A percentile compares a stretch with the other conserved stretches of the same genome.
Evolutionary conservation across 805 yeast species (phyloP).

Genomic region (Pichia paraexigua): DNA sequence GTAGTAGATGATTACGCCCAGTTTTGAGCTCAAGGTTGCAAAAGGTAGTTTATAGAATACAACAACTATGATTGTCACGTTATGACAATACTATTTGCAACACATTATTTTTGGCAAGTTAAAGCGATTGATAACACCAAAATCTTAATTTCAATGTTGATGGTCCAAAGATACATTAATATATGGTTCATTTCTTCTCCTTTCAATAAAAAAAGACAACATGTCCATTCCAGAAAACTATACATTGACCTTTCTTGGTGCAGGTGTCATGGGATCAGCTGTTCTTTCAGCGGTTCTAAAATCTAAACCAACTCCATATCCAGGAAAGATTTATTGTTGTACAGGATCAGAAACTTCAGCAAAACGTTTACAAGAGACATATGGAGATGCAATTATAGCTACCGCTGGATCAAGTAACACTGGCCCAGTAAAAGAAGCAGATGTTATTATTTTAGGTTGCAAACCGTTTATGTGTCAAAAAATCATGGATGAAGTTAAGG

Average conservation of each 20-base stretch:
- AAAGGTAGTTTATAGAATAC: neutral
- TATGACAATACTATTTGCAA: neutral
- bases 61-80: neutral
- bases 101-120: neutral
- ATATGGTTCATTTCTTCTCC: neutral
- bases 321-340: conserved; percentile 70
- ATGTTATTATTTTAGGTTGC: conserved; percentile 73
- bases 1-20: too few species aligned
- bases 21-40: too few species aligned
- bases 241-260: conserved; percentile 66
- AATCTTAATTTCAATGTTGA: too few species aligned
- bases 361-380: conserved; percentile 38
- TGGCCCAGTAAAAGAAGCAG: conserved; percentile 53
- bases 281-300: conserved; percentile 71
- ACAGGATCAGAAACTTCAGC: conserved; percentile 51
- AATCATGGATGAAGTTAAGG: conserved; percentile 45
- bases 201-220: neutral
- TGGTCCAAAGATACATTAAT: too few species aligned
- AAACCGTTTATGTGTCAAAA: conserved; percentile 73
- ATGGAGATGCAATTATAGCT: conserved; percentile 45
- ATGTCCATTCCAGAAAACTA: conserved; percentile 16
- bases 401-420: conserved; percentile 43
- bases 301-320: conserved; percentile 44
- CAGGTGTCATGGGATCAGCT: conserved; percentile 96
- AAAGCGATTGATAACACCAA: neutral